phyloP scores from a whole-genome alignment of 192 early-diverging fungal genomes.

The Gaertneriomyces sp. region DNA sequence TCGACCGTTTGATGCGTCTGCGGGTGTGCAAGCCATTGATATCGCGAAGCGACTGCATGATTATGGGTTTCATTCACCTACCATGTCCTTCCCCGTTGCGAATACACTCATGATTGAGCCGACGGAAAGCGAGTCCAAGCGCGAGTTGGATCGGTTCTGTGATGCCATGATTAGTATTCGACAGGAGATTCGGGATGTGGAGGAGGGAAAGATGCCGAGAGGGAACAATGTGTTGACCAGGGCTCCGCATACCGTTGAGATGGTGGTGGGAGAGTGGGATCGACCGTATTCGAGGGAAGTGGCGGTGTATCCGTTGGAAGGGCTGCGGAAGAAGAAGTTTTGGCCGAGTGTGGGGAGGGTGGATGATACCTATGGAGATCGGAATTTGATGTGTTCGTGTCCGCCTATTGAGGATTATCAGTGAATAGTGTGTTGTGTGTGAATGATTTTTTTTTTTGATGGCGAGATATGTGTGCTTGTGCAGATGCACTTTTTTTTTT shows the following conservation, averaged over 20 bases:
- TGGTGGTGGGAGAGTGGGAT: slow-evolving; percentile 81
- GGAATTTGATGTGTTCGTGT: slow-evolving; percentile 91
- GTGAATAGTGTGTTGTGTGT: too few relatives aligned
- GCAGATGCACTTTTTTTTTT: too few relatives aligned
- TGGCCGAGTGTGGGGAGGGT: slow-evolving; percentile 89
- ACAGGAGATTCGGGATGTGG: slow-evolving; percentile 83
- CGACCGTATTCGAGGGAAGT: slow-evolving; percentile 78
- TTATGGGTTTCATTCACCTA: slow-evolving; percentile 98
- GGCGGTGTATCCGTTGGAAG: slow-evolving; percentile 87
- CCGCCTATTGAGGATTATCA: slow-evolving; percentile 82
- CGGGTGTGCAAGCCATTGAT: slow-evolving; percentile 89
- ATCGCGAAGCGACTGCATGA: slow-evolving; percentile 97
- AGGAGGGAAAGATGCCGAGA: slow-evolving; percentile 79
- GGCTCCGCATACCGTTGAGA: slow-evolving; percentile 83
- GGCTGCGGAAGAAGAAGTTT: slow-evolving; percentile 87
- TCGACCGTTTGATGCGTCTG: slow-evolving; percentile 74
- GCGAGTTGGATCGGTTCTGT: slow-evolving; percentile 94
- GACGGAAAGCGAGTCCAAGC: slow-evolving; percentile 91
- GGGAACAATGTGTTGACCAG: slow-evolving; percentile 84
- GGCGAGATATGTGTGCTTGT: too few relatives aligned
- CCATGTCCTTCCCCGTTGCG: slow-evolving; percentile 98
- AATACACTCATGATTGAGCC: slow-evolving; percentile 99
- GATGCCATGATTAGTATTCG: slow-evolving; percentile 98
- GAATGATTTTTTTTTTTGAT: too few relatives aligned
- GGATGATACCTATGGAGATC: slow-evolving; percentile 95